Evolutionary conservation across 192 early-diverging fungal species (phyloP), one percentile per base, ranked within the genome.

Genomic region (Gaertneriomyces semiglobifer): DNA sequence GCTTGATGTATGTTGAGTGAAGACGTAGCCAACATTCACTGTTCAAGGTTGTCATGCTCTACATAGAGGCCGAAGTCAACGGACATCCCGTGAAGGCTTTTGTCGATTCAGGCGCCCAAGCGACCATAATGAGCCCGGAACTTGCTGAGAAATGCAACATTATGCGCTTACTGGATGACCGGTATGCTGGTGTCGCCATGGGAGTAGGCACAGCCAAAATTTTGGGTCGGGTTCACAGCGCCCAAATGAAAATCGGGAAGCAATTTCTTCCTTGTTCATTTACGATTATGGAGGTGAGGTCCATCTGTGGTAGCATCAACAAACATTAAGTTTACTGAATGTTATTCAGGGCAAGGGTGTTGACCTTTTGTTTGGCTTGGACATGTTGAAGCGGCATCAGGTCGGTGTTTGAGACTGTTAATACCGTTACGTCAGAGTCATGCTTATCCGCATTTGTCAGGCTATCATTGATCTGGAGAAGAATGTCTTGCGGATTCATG

Each of bases 141-240:
- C 69, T 74, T 43, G 77, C 73, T 18, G 58, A 81, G 41, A 56
- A 72, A 19, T 94, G 92, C 79, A 88, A 88, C 38, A 85, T 97
- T 62, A 92, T 93, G 89, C 86, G 93, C 44, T 72, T 99, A 11
- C 73, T 96, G 10, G 96, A 99, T 71, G 88, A 69, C 25, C 82
- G 93, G 19, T 99, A 94, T 65, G 81, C 83, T 12, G 96, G 96
- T 38, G 79, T 93, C 59, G 96, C 96, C 0, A 81, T 88, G 19
- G 96, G 96, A 18, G 96, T 99, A 1, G 95, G 96, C 39, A 92
- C 88, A 3, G 94, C 93, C n/a, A 97, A 94, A 71, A 97, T 98
- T 64, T 69, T 96, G 5, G 96, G 96, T n/a, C 84, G 95, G 14
- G 86, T 99, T 40, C 96, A 99, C 70, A 86, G 82, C 41, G 90